Conservation (phyloP, 2,329 filamentous ascomycete species). For the Pseudofabraea citricarpa region DNA sequence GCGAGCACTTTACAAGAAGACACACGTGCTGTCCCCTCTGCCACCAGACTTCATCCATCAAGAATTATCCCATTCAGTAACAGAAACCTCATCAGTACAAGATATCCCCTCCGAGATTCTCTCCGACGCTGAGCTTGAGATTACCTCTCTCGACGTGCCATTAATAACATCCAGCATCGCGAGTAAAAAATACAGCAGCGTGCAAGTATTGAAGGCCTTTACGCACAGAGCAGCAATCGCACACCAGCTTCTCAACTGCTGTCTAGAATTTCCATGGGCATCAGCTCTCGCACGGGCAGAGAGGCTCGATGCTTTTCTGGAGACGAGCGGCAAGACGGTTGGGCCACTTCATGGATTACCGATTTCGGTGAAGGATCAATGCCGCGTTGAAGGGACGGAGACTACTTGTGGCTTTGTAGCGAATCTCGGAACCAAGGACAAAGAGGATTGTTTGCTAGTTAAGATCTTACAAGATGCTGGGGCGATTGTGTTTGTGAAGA, state of each 20-base stretch:
- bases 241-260: slow-evolving; percentile 19
- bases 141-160: neutral
- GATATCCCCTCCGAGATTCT: neutral
- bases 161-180: neutral
- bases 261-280: neutral
- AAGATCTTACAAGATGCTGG: slow-evolving; percentile 36
- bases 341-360: slow-evolving; percentile 31
- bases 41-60: neutral
- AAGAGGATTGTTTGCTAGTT: slow-evolving; percentile 41
- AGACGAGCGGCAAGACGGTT: slow-evolving; percentile 38
- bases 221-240: slow-evolving; percentile 17
- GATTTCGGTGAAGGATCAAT: slow-evolving; percentile 27
- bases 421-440: slow-evolving; percentile 19
- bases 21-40: neutral
- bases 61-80: neutral
- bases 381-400: neutral
- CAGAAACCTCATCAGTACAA: neutral
- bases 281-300: neutral
- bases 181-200: neutral
- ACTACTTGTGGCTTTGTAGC: slow-evolving; percentile 17
- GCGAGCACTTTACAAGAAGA: neutral
- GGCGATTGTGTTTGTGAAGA: slow-evolving; percentile 31
- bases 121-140: neutral
- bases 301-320: neutral
- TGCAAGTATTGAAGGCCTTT: slow-evolving; percentile 2